A percentile compares a stretch with the other conserved stretches of the same genome.
phyloP scores from a whole-genome alignment of 805 yeast genomes.

The Metahyphopichia silvanorum region DNA sequence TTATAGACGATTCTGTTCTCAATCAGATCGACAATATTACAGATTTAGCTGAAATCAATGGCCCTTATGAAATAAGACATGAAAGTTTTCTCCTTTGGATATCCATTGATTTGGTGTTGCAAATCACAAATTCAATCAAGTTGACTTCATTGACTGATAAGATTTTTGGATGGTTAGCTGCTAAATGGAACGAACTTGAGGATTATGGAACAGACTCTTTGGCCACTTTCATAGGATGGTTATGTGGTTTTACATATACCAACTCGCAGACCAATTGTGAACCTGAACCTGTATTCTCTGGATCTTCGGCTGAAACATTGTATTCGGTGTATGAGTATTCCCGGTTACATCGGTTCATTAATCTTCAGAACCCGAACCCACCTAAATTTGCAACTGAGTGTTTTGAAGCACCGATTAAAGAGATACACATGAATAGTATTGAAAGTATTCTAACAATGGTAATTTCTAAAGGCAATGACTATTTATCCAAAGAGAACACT shows the following conservation, averaged over 20 bases:
- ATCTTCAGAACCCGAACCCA: background rate
- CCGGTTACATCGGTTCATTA: conserved; percentile 2
- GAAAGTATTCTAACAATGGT: background rate
- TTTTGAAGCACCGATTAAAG: background rate
- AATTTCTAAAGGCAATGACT: background rate
- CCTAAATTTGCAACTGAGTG: too few relatives aligned
- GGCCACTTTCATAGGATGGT: background rate
- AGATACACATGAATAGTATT: background rate
- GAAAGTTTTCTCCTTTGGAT: conserved; percentile 57
- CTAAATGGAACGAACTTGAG: conserved; percentile 44
- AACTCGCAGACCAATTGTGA: too few relatives aligned
- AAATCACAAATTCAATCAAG: conserved; percentile 25
- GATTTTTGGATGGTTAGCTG: conserved; percentile 49
- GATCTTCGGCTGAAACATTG: conserved; percentile 32
- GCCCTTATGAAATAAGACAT: conserved; percentile 49
- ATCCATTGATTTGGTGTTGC: conserved; percentile 33
- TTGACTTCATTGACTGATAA: conserved; percentile 19
- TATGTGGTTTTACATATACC: conserved; percentile 18
- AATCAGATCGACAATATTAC: conserved; percentile 48
- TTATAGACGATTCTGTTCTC: conserved; percentile 38
- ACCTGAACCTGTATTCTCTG: too few relatives aligned
- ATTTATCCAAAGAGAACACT: background rate
- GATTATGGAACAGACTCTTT: background rate
- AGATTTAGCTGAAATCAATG: conserved; percentile 57
- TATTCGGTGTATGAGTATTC: conserved; percentile 3